Evolutionary conservation across 768 basidiomycete species (phyloP), one percentile per base, ranked within the genome.

Genomic region (Mycena belliarum): DNA sequence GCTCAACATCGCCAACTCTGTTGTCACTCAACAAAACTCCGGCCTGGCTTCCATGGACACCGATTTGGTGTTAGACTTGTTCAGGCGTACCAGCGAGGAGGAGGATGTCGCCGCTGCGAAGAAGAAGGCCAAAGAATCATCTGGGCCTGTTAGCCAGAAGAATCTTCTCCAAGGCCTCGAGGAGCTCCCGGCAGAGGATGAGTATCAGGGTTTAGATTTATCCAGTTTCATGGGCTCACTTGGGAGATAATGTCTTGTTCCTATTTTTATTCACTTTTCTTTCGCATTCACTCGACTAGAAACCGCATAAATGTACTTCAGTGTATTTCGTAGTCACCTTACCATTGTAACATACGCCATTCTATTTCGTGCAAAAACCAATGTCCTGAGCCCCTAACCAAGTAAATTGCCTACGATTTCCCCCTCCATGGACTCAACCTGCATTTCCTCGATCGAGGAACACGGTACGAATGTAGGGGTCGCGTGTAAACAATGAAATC

Each of bases 1-100:
- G 72, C 81, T 98, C 66, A 98, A 98, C 66, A 96, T 99, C 65
- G 97, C 97, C 28, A 88, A 93, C 63, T 94, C 97, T 9, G 87
- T 99, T 57, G 93, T 99, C 48, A 98, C 93, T 1, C 95, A 99
- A 70, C 95, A 99, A 70, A 99, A 99, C 69, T 83, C 96, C 1
- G 95, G 93, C 21, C 75, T 99, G 46, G 79, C 87, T 1, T 93
- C 93, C 2, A 98, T 99, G 95, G 95, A 96, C 67, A 98, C 97
- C 0, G 95, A 98, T 68, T 86, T 95, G 52, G 95, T 99, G 23
- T 77, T 99, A 24, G 97, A 98, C 71, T 81, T 99, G 35, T 98
- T 99, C 82, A 81, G 76, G 63, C 86, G 85, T 29, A 93, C 92
- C 12, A 84, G 85, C 11, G 89, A 91, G 52, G 91, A 92, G 57